phyloP scores from a whole-genome alignment of 2,329 filamentous ascomycete species.

The Bretziella fagacearum region DNA sequence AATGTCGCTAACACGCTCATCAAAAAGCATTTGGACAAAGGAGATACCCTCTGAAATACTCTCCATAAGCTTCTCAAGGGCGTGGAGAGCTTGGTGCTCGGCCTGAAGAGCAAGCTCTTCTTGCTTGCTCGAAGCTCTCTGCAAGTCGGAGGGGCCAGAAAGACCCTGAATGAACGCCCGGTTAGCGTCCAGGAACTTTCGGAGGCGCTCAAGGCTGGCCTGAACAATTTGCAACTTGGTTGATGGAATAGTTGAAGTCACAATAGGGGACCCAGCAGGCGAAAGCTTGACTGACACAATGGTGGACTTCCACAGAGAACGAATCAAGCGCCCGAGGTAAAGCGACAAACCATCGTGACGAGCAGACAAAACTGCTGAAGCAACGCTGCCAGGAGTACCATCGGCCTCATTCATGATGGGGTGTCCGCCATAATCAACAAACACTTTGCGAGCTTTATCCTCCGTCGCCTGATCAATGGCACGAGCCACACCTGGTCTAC shows the following conservation, averaged over 20 bases:
- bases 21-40: constrained; percentile 86
- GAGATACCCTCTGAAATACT: constrained; percentile 94
- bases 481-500: constrained; percentile 50
- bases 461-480: constrained; percentile 73
- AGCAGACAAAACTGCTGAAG: constrained; percentile 73
- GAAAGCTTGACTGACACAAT: constrained; percentile 43
- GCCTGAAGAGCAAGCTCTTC: constrained; percentile 86
- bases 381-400: constrained; percentile 55
- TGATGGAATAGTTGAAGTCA: constrained; percentile 49
- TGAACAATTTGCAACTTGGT: constrained; percentile 62
- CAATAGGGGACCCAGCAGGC: constrained; percentile 41
- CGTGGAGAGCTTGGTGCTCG: constrained; percentile 82
- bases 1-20: constrained; percentile 83
- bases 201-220: constrained; percentile 59
- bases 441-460: constrained; percentile 68
- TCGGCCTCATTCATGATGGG: constrained; percentile 64
- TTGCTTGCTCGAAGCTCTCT: constrained; percentile 60
- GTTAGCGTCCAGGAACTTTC: constrained; percentile 74
- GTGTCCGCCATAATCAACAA: constrained; percentile 84
- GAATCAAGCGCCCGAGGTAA: constrained; percentile 75
- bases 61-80: constrained; percentile 67
- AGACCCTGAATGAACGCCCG: constrained; percentile 83
- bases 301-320: constrained; percentile 69
- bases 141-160: constrained; percentile 75
- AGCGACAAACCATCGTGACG: constrained; percentile 76